Percentiles rank a stretch among this genome's conserved stretches.
Conservation (phyloP, 163 green algal species). For the Coccomyxa subellipsoidea region DNA sequence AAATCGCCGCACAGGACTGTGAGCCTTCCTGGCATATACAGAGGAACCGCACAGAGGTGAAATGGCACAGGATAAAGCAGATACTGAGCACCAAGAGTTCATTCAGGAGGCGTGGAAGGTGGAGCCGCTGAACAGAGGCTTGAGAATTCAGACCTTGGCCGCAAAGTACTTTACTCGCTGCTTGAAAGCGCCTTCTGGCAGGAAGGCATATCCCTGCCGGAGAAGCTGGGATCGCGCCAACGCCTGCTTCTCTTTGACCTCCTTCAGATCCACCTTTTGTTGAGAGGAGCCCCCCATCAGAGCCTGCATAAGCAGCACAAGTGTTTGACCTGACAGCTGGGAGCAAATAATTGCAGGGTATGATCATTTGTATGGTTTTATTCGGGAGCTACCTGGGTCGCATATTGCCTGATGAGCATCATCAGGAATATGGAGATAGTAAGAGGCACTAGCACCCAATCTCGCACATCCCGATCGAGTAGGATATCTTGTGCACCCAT, state of each 20-base stretch:
- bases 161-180: constrained; percentile 69
- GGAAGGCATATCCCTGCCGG: constrained; percentile 49
- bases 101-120: too few relatives aligned
- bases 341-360: too few relatives aligned
- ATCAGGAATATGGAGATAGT: constrained; percentile 84
- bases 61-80: too few relatives aligned
- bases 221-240: constrained; percentile 65
- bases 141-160: too few relatives aligned
- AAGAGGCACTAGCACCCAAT: constrained; percentile 91
- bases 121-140: too few relatives aligned
- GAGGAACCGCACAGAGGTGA: too few relatives aligned
- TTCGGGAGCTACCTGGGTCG: constrained; percentile 56
- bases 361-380: too few relatives aligned
- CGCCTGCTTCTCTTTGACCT: constrained; percentile 73
- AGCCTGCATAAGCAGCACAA: background rate
- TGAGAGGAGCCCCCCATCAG: constrained; percentile 21
- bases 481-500: constrained; percentile 39
- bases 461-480: constrained; percentile 72
- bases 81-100: background rate
- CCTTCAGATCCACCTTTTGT: constrained; percentile 59
- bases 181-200: constrained; percentile 58
- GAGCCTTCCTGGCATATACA: too few relatives aligned
- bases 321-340: too few relatives aligned
- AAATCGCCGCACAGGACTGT: too few relatives aligned
- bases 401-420: constrained; percentile 88